Conservation (phyloP, 139 green algal species). For the Picochlorum sp. region DNA sequence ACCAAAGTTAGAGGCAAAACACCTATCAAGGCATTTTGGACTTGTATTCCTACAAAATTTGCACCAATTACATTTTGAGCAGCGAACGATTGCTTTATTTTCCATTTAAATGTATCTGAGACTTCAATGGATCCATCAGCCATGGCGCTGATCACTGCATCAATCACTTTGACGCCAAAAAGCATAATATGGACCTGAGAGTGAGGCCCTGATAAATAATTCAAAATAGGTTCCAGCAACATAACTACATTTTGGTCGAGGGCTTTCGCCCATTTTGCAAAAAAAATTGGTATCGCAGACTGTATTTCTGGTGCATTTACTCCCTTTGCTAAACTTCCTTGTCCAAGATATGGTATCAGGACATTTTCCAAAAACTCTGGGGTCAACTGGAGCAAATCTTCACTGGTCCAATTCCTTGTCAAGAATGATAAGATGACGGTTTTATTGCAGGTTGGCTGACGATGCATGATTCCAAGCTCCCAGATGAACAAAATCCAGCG, state of each 20-base stretch:
- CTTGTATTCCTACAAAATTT: background rate
- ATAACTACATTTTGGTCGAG: background rate
- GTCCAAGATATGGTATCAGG: background rate
- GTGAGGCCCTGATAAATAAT: background rate
- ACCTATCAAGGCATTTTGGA: background rate
- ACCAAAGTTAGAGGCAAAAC: background rate
- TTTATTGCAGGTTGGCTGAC: background rate
- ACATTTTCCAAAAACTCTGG: background rate
- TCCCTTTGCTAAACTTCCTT: background rate
- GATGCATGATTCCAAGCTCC: background rate
- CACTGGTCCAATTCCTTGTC: background rate
- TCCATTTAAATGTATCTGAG: too few relatives aligned
- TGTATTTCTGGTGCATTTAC: too few relatives aligned
- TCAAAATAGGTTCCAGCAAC: background rate
- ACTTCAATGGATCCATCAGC: too few relatives aligned
- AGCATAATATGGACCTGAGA: background rate
- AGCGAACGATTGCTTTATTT: background rate
- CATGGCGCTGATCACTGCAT: too few relatives aligned
- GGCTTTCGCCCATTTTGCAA: background rate
- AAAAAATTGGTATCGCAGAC: too few relatives aligned
- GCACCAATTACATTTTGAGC: background rate
- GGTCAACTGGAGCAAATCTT: background rate
- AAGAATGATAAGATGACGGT: background rate
- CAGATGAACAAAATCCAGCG: constrained; percentile 5
- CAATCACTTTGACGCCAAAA: background rate